These are phyloP conservation scores for Penicillium atrosanguineum DNA, from an alignment of 495 filamentous ascomycete species.

Conservation along the genomic window DNA sequence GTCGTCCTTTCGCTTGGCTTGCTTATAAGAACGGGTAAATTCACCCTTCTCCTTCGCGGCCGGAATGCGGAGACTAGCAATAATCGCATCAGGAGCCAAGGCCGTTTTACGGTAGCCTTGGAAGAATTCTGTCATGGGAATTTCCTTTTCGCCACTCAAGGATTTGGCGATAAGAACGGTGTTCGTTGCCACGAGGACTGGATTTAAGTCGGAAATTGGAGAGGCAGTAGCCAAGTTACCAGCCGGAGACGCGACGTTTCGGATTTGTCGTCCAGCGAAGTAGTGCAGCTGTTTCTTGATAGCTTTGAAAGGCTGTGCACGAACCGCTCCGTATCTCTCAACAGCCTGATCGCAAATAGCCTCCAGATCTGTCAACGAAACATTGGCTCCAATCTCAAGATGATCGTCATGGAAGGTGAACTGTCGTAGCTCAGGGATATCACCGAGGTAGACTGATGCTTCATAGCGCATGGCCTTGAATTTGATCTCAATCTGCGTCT, in stretches of 20 bases:
- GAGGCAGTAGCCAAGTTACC: slow-evolving; percentile 94
- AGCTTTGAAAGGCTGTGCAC: slow-evolving; percentile 59
- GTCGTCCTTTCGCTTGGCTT: slow-evolving; percentile 93
- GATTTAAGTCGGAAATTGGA: slow-evolving; percentile 95
- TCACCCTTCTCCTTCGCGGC: slow-evolving; percentile 55
- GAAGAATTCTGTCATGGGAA: slow-evolving; percentile 93
- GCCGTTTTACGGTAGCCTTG: slow-evolving; percentile 86
- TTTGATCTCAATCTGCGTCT: slow-evolving; percentile 97
- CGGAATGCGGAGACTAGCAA: slow-evolving; percentile 83
- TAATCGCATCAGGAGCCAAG: slow-evolving; percentile 76
- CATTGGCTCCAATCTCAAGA: slow-evolving; percentile 87
- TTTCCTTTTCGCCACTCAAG: slow-evolving; percentile 63
- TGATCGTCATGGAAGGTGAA: slow-evolving; percentile 77
- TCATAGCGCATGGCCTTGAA: slow-evolving; percentile 94
- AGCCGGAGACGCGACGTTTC: slow-evolving; percentile 94
- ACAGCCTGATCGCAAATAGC: slow-evolving; percentile 67
- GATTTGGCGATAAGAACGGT: slow-evolving; percentile 77
- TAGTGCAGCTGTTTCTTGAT: slow-evolving; percentile 61
- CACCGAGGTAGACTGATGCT: slow-evolving; percentile 86
- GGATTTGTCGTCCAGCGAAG: slow-evolving; percentile 93
- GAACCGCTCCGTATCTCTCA: slow-evolving; percentile 69
- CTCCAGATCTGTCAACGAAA: slow-evolving; percentile 75
- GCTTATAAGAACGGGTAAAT: slow-evolving; percentile 74
- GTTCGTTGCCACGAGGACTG: slow-evolving; percentile 86
- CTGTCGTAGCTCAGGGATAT: slow-evolving; percentile 82